A percentile compares a stretch with the other conserved stretches of the same genome.
Conservation (phyloP, 139 green algal species). For the Auxenochlorella pyrenoidosa region DNA sequence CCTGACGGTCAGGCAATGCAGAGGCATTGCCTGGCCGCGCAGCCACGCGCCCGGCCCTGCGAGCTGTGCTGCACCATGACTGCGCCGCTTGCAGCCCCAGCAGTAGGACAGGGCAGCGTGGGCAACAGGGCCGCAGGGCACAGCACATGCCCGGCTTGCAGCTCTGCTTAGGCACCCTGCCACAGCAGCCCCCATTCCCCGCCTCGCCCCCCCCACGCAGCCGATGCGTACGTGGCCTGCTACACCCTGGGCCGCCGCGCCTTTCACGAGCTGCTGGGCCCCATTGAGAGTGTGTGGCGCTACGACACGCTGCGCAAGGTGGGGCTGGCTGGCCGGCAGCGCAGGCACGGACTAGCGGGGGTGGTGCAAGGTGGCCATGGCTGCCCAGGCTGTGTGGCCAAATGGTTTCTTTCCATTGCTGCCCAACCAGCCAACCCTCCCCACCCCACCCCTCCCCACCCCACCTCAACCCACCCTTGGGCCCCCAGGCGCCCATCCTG, state of each 20-base stretch:
- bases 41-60: not conserved
- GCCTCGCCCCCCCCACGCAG: not conserved
- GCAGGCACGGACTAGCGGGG: too few relatives aligned
- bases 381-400: not conserved
- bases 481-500: slow-evolving; percentile 77
- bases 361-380: too few relatives aligned
- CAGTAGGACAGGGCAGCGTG: not conserved
- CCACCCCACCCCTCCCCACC: too few relatives aligned
- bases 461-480: too few relatives aligned
- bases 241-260: slow-evolving; percentile 67
- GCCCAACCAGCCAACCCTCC: not conserved
- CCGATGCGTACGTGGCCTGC: slow-evolving; percentile 70
- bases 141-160: too few relatives aligned
- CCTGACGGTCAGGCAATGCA: not conserved
- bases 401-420: not conserved
- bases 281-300: slow-evolving; percentile 84
- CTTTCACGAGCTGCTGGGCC: slow-evolving; percentile 89
- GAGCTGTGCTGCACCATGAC: not conserved
- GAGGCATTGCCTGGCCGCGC: not conserved
- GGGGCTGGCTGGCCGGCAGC: not conserved
- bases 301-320: slow-evolving; percentile 86
- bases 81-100: not conserved
- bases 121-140: too few relatives aligned
- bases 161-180: not conserved
- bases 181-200: not conserved